A percentile compares a stretch with the other conserved stretches of the same genome.
Conservation (phyloP, 768 basidiomycete genomes). For the Naganishia kalamii region DNA sequence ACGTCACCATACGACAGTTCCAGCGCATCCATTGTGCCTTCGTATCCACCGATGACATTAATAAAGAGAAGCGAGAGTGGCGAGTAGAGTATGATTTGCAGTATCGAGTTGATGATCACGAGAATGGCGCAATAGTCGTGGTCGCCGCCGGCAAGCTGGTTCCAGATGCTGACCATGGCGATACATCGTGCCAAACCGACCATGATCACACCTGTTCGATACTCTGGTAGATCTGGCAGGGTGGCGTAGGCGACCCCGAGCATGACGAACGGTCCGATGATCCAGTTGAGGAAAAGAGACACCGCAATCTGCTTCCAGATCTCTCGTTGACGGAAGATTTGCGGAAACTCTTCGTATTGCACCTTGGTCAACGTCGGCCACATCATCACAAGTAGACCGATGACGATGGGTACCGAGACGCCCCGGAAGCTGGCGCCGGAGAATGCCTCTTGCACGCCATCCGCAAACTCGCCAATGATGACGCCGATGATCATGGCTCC, state of each 20-base stretch:
- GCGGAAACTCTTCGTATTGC: constrained; percentile 65
- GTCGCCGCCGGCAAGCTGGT: constrained; percentile 64
- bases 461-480: constrained; percentile 57
- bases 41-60: constrained; percentile 57
- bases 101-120: constrained; percentile 69
- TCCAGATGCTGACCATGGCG: constrained; percentile 65
- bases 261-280: constrained; percentile 74
- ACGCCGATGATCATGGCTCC: constrained; percentile 69
- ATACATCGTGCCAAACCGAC: constrained; percentile 61
- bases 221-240: constrained; percentile 62
- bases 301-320: constrained; percentile 66
- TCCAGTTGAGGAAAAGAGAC: constrained; percentile 70
- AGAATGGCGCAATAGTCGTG: constrained; percentile 68
- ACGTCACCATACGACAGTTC: constrained; percentile 57
- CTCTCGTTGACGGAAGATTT: constrained; percentile 52
- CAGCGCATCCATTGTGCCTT: constrained; percentile 56
- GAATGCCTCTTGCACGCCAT: constrained; percentile 58
- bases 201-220: constrained; percentile 72
- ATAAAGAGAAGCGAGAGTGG: constrained; percentile 69
- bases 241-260: constrained; percentile 79
- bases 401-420: constrained; percentile 75
- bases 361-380: constrained; percentile 65
- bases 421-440: constrained; percentile 60
- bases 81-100: constrained; percentile 72
- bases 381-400: constrained; percentile 82